These are phyloP conservation scores for Hyphopichia wangnamkhiaoensis DNA, from an alignment of 1,139 yeast genomes.

Conservation along the genomic window DNA sequence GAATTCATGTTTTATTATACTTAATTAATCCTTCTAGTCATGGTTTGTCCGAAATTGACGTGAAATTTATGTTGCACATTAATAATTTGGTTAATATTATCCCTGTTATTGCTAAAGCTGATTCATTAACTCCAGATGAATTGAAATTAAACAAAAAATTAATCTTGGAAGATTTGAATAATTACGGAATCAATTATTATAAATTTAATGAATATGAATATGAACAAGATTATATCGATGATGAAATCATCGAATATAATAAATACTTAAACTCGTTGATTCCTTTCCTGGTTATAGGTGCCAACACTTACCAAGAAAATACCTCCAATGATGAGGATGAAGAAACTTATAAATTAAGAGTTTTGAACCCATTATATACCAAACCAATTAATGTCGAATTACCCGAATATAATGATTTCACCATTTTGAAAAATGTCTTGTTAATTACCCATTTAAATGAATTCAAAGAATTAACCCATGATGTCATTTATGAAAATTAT, in stretches of 20 bases:
- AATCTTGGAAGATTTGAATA: constrained; percentile 44
- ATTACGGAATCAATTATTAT: constrained; percentile 43
- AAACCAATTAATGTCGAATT: constrained; percentile 54
- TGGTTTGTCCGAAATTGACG: constrained; percentile 45
- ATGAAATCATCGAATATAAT: constrained; percentile 50
- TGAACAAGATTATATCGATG: constrained; percentile 50
- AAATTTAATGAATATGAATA: constrained; percentile 52
- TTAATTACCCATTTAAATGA: constrained; percentile 80
- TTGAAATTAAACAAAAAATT: constrained; percentile 37
- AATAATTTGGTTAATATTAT: constrained; percentile 45
- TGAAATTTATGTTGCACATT: constrained; percentile 41
- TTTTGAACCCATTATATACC: constrained; percentile 34
- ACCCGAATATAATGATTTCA: constrained; percentile 61
- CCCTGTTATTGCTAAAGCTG: constrained; percentile 46
- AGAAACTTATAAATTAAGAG: constrained; percentile 39
- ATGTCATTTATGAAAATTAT: constrained; percentile 65
- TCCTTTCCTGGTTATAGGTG: constrained; percentile 47
- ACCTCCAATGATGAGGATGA: constrained; percentile 32
- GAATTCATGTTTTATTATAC: constrained; percentile 48
- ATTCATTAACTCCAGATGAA: constrained; percentile 40
- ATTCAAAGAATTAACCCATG: constrained; percentile 69
- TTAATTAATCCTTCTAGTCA: constrained; percentile 52
- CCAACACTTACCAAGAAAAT: constrained; percentile 41
- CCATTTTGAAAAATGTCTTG: constrained; percentile 63
- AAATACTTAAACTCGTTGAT: constrained; percentile 43